Base-by-base conservation (phyloP, 352 stramenopile genomes). In the Phytophthora gonapodyides region DNA sequence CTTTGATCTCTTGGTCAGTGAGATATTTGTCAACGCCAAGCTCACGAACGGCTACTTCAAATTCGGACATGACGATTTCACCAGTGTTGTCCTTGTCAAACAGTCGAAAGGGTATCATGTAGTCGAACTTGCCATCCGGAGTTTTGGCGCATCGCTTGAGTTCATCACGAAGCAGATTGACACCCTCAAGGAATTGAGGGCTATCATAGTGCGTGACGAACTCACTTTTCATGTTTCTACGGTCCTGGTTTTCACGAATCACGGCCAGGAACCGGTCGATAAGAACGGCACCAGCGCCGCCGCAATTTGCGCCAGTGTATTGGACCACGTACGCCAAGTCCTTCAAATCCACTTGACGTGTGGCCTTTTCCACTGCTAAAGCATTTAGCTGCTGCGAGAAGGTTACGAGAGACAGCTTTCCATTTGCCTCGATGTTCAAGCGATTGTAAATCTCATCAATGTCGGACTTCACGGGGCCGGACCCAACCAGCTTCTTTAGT, bases 191-290 rank as follows among this genome's bases (percentile, higher is more conserved):
- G 34, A 94, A 94, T 44, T 74, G 67, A 2, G 84, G 84, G 34
- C 82, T 94, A 37, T 94, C 84, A 42, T 90, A 91, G 40, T 91
- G 81, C 2, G 82, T 94, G 30, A 92, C 66, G 64, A 90, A 94
- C 48, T 91, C 84, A 56, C 80, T 87, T 51, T 91, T 91, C 84
- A 92, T 94, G 59, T 91, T 94, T 55, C 82, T 69, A 7, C 84
- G 80, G 31, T 94, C 82, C 35, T 71, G 68, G 12, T 82, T 89
- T 48, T 90, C 83, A 35, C 82, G 82, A 27, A 92, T 70, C 4
- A 69, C 73, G 11, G 81, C 75, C 15, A 92, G 47, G 45, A 94
- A 94, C 15, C 84, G 78, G 62, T 94, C 84, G 43, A 94, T 85
- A 7, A 94, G 52, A 1, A 94, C 69, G 0, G 72, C 67, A 13